Conservation (phyloP, 805 yeast genomes). For the Lipomyces orientalis region DNA sequence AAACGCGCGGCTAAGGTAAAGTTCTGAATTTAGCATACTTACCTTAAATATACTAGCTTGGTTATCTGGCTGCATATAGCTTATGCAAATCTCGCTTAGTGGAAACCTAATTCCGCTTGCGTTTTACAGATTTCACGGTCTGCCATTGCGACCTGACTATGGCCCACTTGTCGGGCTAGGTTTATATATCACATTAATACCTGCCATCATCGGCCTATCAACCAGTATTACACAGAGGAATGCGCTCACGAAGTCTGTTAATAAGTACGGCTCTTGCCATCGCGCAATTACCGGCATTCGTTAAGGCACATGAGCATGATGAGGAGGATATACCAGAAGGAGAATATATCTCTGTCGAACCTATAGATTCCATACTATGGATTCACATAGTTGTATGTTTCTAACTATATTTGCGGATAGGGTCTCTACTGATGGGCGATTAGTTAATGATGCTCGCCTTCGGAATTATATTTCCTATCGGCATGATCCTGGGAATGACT, state of each 20-base stretch:
- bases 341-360: slow-evolving; percentile 38
- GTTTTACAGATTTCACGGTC: neutral
- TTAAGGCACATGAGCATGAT: slow-evolving; percentile 39
- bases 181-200: neutral
- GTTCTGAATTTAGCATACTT: neutral
- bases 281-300: neutral
- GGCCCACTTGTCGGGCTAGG: no score
- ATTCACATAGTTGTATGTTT: slow-evolving; percentile 44
- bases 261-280: neutral
- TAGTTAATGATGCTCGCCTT: slow-evolving; percentile 46
- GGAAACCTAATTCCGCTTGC: neutral
- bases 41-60: neutral
- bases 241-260: neutral
- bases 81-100: neutral
- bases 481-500: slow-evolving; percentile 50
- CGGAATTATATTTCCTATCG: slow-evolving; percentile 50
- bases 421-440: neutral
- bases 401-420: neutral
- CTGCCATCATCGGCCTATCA: neutral
- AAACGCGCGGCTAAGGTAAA: neutral
- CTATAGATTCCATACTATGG: slow-evolving; percentile 39
- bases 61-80: neutral
- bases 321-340: slow-evolving; percentile 39
- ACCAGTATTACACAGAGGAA: neutral
- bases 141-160: no score